Evolutionary conservation across 176 grass and related monocot species (phyloP).

Genomic region (Pontederia paniculata): DNA sequence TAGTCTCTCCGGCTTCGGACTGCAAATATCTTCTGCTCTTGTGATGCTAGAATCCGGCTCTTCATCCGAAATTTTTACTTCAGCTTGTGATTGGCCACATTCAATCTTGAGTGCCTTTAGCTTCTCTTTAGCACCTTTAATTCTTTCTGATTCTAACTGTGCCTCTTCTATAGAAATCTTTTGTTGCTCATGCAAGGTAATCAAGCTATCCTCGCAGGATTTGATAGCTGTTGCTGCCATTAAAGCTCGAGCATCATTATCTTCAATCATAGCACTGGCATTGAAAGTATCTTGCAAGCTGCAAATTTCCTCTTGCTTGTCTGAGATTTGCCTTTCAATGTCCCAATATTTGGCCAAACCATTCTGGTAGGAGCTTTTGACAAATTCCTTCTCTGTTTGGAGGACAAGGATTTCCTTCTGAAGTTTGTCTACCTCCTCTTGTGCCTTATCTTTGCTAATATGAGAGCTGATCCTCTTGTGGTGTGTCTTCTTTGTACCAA

Average conservation of each 20-base stretch:
- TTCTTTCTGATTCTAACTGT: slow-evolving; percentile 31
- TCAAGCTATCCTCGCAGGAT: slow-evolving; percentile 51
- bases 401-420: slow-evolving; percentile 55
- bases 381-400: slow-evolving; percentile 70
- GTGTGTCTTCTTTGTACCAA: not conserved
- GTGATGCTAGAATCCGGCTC: slow-evolving; percentile 5
- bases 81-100: slow-evolving; percentile 28
- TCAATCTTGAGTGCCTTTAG: slow-evolving; percentile 33
- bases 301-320: slow-evolving; percentile 42
- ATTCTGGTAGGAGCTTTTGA: slow-evolving; percentile 56
- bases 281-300: slow-evolving; percentile 52
- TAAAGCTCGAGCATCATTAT: slow-evolving; percentile 52
- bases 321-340: slow-evolving; percentile 59
- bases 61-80: not conserved
- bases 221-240: slow-evolving; percentile 59
- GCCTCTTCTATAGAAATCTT: slow-evolving; percentile 25
- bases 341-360: slow-evolving; percentile 71
- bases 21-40: slow-evolving; percentile 18
- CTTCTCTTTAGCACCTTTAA: slow-evolving; percentile 33
- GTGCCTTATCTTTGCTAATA: slow-evolving; percentile 33
- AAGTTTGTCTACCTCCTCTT: slow-evolving; percentile 46
- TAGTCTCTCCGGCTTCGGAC: slow-evolving; percentile 33
- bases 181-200: slow-evolving; percentile 41
- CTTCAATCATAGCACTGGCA: slow-evolving; percentile 43
- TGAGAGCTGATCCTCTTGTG: slow-evolving; percentile 9